Base-by-base conservation (phyloP, 2,329 filamentous ascomycete genomes). In the Xylaria sp. region DNA sequence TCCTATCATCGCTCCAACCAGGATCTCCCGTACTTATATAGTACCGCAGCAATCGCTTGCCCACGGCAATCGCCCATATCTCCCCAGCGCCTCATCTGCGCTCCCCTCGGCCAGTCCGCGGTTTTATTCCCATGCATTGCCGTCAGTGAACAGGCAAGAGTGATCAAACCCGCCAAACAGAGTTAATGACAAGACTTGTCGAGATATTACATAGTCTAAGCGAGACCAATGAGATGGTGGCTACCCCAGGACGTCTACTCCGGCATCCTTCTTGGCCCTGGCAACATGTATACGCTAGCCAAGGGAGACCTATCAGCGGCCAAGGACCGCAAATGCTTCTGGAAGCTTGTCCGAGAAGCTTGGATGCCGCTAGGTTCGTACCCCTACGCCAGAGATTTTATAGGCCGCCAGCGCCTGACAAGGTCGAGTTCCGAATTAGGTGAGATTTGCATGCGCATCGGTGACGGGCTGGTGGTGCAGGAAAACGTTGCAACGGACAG, bases 111-210 rank as follows among this genome's bases (percentile, higher is more conserved):
- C 63, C 58, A 41, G 63, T 66, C 28, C 55, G 41, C 67, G 62
- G 62, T 25, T 62, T 59, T 66, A 69, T 59, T 69, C 39, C 49
- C 62, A 55, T 67, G 64, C 63, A 57, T 54, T 68, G 23, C 58
- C 58, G 43, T 58, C 41, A 28, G 10, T 28, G 23, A 48, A 48
- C 23, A 23, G 41, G 48, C 52, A 54, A 1, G 41, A 46, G 41
- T 46, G 41, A 15, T 18, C 36, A 31, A 52, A 36, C 15, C 51
- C 46, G 20, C 63, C 58, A 62, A 56, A 66, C 33, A 60, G 48
- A 63, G 48, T 52, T 46, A 52, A 41, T 5, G 46, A 43, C 51
- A 33, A 36, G 46, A 46, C 52, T 55, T 33, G 48, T 23, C 18
- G 41, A 59, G 59, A 69, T 63, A 67, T 67, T 61, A 62, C 59